A percentile compares a stretch with the other conserved stretches of the same genome.
These are phyloP conservation scores for Crithidia acanthocephali DNA, from an alignment of 208 protist genomes.

Conservation along the genomic window DNA sequence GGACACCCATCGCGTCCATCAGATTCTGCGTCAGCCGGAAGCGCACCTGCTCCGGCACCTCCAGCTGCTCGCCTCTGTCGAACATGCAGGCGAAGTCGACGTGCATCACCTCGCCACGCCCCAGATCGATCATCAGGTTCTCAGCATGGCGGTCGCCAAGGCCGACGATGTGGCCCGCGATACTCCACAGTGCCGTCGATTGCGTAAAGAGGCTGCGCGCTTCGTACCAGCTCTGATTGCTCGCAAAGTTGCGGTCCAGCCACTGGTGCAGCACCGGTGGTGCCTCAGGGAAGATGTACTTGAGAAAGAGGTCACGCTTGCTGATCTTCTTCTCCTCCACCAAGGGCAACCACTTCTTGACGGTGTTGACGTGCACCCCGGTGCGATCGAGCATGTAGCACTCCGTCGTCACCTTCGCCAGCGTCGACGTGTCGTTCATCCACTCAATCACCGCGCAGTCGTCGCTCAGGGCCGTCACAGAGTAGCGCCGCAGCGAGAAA, in stretches of 20 bases:
- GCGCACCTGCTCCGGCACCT: slow-evolving; percentile 95
- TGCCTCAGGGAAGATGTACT: slow-evolving; percentile 79
- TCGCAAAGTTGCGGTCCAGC: slow-evolving; percentile 90
- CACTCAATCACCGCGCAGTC: slow-evolving; percentile 96
- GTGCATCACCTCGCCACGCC: slow-evolving; percentile 90
- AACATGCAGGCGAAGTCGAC: slow-evolving; percentile 98
- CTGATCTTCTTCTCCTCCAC: slow-evolving; percentile 63
- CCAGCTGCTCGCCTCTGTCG: slow-evolving; percentile 95
- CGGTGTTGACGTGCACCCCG: slow-evolving; percentile 59
- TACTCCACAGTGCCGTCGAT: slow-evolving; percentile 94
- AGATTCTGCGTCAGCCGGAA: slow-evolving; percentile 98
- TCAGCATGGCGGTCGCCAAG: slow-evolving; percentile 95
- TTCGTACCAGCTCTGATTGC: slow-evolving; percentile 91
- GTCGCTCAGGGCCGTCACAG: slow-evolving; percentile 89
- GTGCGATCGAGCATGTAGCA: slow-evolving; percentile 78
- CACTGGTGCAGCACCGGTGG: slow-evolving; percentile 94
- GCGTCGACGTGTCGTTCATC: slow-evolving; percentile 89
- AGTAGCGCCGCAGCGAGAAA: slow-evolving; percentile 88
- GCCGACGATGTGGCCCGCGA: slow-evolving; percentile 96
- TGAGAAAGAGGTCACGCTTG: slow-evolving; percentile 71
- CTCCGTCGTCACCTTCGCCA: slow-evolving; percentile 78
- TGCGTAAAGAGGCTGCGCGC: slow-evolving; percentile 89
- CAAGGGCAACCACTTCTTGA: slow-evolving; percentile 75
- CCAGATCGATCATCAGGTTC: slow-evolving; percentile 95
- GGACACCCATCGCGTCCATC: slow-evolving; percentile 95